A percentile compares a stretch with the other conserved stretches of the same genome.
phyloP scores from a whole-genome alignment of 2,329 filamentous ascomycete species.

The Rhinocladiella similis region DNA sequence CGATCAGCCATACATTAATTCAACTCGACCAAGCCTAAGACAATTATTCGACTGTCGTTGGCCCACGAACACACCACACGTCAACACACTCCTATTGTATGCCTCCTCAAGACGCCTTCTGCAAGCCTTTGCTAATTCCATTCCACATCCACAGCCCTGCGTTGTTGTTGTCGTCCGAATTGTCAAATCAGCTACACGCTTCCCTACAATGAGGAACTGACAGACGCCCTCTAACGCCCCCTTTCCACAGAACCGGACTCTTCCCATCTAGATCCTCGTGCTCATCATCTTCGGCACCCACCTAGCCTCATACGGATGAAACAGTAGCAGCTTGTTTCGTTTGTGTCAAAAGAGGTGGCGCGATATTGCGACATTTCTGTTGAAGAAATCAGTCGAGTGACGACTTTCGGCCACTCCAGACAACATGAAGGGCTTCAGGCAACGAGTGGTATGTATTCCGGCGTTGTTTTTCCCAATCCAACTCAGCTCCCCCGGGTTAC shows the following conservation, averaged over 20 bases:
- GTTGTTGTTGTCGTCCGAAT: slow-evolving; percentile 5
- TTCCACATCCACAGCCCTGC: slow-evolving; percentile 2
- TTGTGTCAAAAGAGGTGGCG: slow-evolving; percentile 12
- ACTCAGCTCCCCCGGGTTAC: background rate
- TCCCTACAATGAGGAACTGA: slow-evolving; percentile 13
- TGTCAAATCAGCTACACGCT: background rate
- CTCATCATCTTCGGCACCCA: background rate
- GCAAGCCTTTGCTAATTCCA: slow-evolving; percentile 3
- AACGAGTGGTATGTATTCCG: slow-evolving; percentile 79
- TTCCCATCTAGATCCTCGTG: background rate
- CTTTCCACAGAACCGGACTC: background rate
- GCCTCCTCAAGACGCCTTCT: background rate
- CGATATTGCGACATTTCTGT: slow-evolving; percentile 12
- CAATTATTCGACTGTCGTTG: background rate
- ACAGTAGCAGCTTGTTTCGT: background rate
- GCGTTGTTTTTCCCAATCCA: slow-evolving; percentile 1
- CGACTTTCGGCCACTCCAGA: slow-evolving; percentile 32
- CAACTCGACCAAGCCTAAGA: background rate
- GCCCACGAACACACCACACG: background rate
- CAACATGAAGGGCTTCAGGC: slow-evolving; percentile 95
- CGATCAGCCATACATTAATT: background rate
- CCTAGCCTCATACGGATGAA: slow-evolving; percentile 12
- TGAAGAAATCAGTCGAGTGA: slow-evolving; percentile 10
- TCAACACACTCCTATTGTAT: background rate
- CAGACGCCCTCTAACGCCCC: background rate